Percentiles rank a stretch among this genome's conserved stretches.
phyloP scores from a whole-genome alignment of 768 basidiomycete species.

The Lactifluus echinatus region DNA sequence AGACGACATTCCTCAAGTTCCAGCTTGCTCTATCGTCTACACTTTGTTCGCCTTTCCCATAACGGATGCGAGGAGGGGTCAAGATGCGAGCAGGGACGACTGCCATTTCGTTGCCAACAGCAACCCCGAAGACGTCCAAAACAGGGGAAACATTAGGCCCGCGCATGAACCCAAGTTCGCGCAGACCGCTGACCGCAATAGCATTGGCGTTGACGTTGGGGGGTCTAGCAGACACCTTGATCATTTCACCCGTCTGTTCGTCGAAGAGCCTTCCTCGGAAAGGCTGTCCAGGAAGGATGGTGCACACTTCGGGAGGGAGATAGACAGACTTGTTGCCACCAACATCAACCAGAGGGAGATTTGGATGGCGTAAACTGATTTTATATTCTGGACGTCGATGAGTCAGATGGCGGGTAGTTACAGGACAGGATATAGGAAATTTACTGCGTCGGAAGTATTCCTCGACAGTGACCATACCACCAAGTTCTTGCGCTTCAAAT shows the following conservation, averaged over 20 bases:
- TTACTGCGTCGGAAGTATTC: slow-evolving; percentile 42
- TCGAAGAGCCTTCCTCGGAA: slow-evolving; percentile 46
- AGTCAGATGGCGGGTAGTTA: background rate
- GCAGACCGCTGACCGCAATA: slow-evolving; percentile 37
- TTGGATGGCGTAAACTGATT: slow-evolving; percentile 31
- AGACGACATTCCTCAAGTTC: slow-evolving; percentile 52
- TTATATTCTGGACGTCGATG: slow-evolving; percentile 33
- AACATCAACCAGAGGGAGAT: slow-evolving; percentile 39
- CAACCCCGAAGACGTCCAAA: slow-evolving; percentile 38
- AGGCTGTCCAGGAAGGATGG: slow-evolving; percentile 36
- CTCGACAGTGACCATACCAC: slow-evolving; percentile 36
- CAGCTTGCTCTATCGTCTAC: slow-evolving; percentile 43
- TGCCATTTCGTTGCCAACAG: slow-evolving; percentile 41
- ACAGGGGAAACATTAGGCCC: slow-evolving; percentile 25
- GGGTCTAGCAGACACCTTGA: slow-evolving; percentile 39
- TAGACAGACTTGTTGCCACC: slow-evolving; percentile 36
- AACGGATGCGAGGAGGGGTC: slow-evolving; percentile 35
- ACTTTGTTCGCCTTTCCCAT: slow-evolving; percentile 26
- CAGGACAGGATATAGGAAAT: background rate
- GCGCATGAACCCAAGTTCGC: slow-evolving; percentile 33
- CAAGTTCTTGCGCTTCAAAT: slow-evolving; percentile 35
- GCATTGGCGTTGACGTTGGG: slow-evolving; percentile 41
- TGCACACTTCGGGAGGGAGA: slow-evolving; percentile 42
- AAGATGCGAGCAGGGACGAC: slow-evolving; percentile 48
- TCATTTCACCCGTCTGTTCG: slow-evolving; percentile 45